A percentile compares a stretch with the other conserved stretches of the same genome.
Conservation (phyloP, 192 early-diverging fungal genomes). For the Coemansia sp. region DNA sequence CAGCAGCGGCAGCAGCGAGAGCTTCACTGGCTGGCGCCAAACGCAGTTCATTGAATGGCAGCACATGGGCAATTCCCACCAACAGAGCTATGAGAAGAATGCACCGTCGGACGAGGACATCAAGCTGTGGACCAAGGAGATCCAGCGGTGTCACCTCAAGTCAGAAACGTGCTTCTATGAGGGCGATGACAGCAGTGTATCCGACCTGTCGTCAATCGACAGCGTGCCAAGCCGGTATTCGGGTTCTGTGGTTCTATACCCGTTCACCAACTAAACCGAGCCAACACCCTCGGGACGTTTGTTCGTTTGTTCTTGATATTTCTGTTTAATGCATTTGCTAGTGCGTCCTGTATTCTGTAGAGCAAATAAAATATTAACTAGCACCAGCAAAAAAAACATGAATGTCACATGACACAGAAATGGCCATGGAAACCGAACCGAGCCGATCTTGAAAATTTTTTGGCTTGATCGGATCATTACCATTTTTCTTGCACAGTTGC, state of each 20-base stretch:
- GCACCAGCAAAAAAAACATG: too few species aligned
- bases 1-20: neutral
- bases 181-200: conserved; percentile 15
- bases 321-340: neutral
- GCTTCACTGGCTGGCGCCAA: conserved; percentile 24
- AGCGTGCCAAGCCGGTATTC: conserved; percentile 2
- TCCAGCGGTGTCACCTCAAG: conserved; percentile 19
- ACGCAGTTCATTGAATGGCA: conserved; percentile 18
- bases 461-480: neutral
- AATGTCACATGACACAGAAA: too few species aligned
- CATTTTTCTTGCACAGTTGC: conserved; percentile 1
- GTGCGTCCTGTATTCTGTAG: neutral
- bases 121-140: conserved; percentile 19
- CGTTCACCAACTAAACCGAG: conserved; percentile 1
- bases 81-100: neutral
- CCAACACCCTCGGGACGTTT: neutral
- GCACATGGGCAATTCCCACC: neutral
- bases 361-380: too few species aligned
- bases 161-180: conserved; percentile 17
- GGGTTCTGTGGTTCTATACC: conserved; percentile 12
- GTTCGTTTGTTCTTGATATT: neutral
- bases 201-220: conserved; percentile 23
- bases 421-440: neutral
- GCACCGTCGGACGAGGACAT: conserved; percentile 11
- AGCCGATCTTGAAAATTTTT: conserved; percentile 5